phyloP scores from a whole-genome alignment of 2,329 filamentous ascomycete genomes.

The Drechslerella dactyloides region DNA sequence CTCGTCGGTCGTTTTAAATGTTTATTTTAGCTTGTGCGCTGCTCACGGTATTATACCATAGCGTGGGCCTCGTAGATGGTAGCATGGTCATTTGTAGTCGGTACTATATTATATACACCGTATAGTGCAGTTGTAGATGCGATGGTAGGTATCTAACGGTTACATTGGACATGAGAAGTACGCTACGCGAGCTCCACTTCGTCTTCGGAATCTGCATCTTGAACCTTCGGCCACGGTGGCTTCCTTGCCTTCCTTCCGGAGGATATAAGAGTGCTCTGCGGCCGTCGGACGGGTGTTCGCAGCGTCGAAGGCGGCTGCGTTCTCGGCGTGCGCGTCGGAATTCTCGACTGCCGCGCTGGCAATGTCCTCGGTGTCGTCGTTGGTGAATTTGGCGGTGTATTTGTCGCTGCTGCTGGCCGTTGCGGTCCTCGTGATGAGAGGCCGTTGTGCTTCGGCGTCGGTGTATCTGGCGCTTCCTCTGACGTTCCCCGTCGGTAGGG shows the following conservation, averaged over 20 bases:
- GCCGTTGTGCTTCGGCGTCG: neutral
- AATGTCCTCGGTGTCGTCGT: neutral
- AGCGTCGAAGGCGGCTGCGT: neutral
- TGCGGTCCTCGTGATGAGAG: neutral
- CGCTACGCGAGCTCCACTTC: neutral
- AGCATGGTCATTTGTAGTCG: too few relatives aligned
- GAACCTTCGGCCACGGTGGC: neutral
- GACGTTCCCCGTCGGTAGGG: constrained; percentile 15
- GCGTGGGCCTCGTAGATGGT: neutral
- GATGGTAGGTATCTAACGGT: too few relatives aligned
- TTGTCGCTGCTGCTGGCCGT: neutral
- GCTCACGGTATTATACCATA: too few relatives aligned
- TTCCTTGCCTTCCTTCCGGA: neutral
- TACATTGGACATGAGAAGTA: too few relatives aligned
- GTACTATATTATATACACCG: too few relatives aligned
- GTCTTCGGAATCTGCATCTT: neutral
- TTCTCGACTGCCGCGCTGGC: neutral
- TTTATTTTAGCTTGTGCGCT: neutral
- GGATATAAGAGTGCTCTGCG: neutral
- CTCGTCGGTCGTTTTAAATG: constrained; percentile 1
- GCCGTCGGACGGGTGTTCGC: neutral
- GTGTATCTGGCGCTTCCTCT: constrained; percentile 18
- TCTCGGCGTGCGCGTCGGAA: neutral
- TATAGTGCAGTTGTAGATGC: too few relatives aligned
- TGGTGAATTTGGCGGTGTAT: neutral